Evolutionary conservation across 345 rosid species (phyloP), one percentile per base, ranked within the genome.

Genomic region (Salix dunnii): DNA sequence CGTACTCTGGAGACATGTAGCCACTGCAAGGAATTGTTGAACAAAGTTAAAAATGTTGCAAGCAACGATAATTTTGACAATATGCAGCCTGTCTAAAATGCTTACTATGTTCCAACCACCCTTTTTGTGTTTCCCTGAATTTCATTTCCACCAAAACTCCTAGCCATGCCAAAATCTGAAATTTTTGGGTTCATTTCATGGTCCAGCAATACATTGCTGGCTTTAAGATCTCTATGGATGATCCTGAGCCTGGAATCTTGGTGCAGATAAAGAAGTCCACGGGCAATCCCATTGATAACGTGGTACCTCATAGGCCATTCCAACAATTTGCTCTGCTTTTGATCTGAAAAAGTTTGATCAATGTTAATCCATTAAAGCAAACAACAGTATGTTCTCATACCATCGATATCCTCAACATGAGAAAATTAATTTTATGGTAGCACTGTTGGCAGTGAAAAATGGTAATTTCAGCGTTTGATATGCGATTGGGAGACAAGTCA

Each of bases 31-130:
- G 27, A 62, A 40, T 42, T 7, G 11, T 4, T 25, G 1, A 17
- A 16, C 17, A 42, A 31, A n/a, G 12, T 64, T 31, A 55, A 2
- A 8, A 55, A 35, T 61, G 1, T 18, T 27, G 18, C 10, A 25
- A 30, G 21, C 2, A 40, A 17, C 27, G 28, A 28, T 5, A 33
- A 53, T 31, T 33, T 33, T 28, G 49, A 36, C 11, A 30, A 60
- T 0, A 36, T 14, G 28, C 13, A 70, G 68, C 11, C 27, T 27
- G 77, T 40, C 21, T 16, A 60, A 40, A 27, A 30, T 11, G 46
- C 90, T 74, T 82, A 89, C 88, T 81, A 83, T 68, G 91, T 87
- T 68, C 91, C 87, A 0, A 85, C 84, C 5, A 90, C 88, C 73
- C 82, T 80, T 8, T 75, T 84, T 46, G 89, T 88, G 49, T 76